Base-by-base conservation (phyloP, 768 basidiomycete species). In the Lentinula aciculospora region DNA sequence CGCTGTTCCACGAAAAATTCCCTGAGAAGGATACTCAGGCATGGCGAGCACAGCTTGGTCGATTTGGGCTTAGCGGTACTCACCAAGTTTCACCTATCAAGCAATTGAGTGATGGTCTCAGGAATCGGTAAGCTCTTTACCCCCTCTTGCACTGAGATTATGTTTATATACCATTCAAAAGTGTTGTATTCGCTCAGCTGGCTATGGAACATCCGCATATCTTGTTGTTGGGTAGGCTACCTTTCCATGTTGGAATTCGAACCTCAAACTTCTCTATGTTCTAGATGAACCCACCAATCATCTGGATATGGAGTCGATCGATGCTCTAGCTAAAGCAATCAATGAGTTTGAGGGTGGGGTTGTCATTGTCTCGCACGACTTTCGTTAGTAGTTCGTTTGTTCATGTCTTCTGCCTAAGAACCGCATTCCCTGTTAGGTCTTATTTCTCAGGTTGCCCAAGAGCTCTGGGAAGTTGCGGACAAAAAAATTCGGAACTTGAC, bases 311-410 rank as follows among this genome's bases (percentile, higher is more conserved):
- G 88, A 83, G 63, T 95, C 93, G 28, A 99, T 99, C 71, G 96
- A 98, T 69, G 96, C 97, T 1, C 83, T 99, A 48, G 97, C 97
- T 6, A 71, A 73, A 25, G 96, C 97, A 50, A 98, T 99, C 80
- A 97, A 96, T 72, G 92, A 91, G 68, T 99, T 92, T 70, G 89
- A 92, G 67, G 97, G 97, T 59, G 96, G 97, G 66, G 97, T 99
- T 39, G 97, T 98, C 64, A 98, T 99, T 69, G 97, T 99, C 62
- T 98, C 95, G 48, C 97, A 98, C 78, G 96, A 99, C 74, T 99
- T 99, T 89, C 91, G 96, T 92, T 65, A 63, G 88, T 82, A 25
- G 7, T 57, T 53, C 9, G 15, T 54, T 23, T 19, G 15, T 10
- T 51, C n/a, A 17, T 31, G 31, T 56, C 28, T 32, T 31, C n/a